Base-by-base conservation (phyloP, 768 basidiomycete genomes). In the Auricularia heimuer region DNA sequence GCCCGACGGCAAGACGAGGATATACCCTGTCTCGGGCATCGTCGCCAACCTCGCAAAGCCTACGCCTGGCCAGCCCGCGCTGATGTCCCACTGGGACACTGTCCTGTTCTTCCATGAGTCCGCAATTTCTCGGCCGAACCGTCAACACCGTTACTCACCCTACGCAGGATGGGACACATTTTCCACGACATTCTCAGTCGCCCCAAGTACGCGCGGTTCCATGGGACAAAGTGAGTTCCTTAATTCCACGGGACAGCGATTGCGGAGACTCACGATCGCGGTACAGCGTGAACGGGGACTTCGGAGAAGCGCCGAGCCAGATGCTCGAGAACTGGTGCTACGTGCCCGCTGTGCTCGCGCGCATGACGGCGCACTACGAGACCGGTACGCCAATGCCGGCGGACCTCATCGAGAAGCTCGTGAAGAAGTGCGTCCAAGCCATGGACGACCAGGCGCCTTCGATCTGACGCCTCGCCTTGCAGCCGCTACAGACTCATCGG, bases 251-350 rank as follows among this genome's bases (percentile, higher is more conserved):
- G 24, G 12, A 24, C 7, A 14, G 21, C 47, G 21, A 18, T 1
- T 18, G 21, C 10, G 11, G 14, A 4, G 4, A 6, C 4, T 51
- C 47, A 51, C 64, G 12, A 42, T 14, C 36, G 18, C 18, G 18
- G 62, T n/a, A 10, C 63, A 80, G 82, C 12, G 34, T 87, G 90
- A 29, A 87, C 88, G 6, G 76, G 3, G 91, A 93, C 73, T 92
- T 92, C 67, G 92, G 92, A 8, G 92, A 94, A 75, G 92, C 92
- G 2, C 93, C 92, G 0, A 89, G 88, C 18, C 92, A 95, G 76
- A 94, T 94, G 92, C 78, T 94, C 67, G 93, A 95, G 75, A 92
- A 94, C 71, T 94, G 92, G 92, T 92, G 90, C 70, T 93, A 89
- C 88, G 90, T 92, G 72, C 87, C 85, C 0, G 80, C 83, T 62